Conservation (phyloP, 148 eudicot genomes). For the Cornus florida region DNA sequence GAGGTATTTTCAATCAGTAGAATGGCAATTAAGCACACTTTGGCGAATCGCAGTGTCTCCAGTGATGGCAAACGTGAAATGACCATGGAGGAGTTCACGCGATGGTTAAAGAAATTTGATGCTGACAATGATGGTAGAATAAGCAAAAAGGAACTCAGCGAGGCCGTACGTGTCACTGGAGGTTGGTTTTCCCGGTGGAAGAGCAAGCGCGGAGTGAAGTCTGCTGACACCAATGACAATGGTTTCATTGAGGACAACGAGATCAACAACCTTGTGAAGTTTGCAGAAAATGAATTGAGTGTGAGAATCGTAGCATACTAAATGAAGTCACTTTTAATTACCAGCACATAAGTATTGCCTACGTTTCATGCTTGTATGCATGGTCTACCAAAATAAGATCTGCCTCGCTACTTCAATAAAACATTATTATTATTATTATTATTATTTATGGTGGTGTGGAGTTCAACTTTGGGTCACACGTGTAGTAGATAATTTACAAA, state of each 20-base stretch:
- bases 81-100: constrained; percentile 26
- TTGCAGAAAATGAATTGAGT: background rate
- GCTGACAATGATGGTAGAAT: constrained; percentile 20
- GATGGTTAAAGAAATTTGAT: constrained; percentile 28
- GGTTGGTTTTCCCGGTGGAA: constrained; percentile 20
- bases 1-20: no score
- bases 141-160: constrained; percentile 25
- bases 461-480: no score
- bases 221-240: constrained; percentile 17
- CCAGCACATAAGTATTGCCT: no score
- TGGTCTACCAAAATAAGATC: no score
- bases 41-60: no score
- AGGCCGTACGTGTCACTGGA: constrained; percentile 16
- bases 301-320: background rate
- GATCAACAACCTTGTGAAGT: constrained; percentile 4
- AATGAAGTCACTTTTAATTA: no score
- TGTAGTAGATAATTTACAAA: no score
- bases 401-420: no score
- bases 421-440: no score
- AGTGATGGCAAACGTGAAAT: constrained; percentile 22
- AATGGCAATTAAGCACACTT: no score
- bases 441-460: no score
- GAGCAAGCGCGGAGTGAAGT: constrained; percentile 9
- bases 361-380: no score
- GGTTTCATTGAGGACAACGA: constrained; percentile 21